These are phyloP conservation scores for Solanum bulbocastanum DNA, from an alignment of 257 asterid species.

Conservation along the genomic window DNA sequence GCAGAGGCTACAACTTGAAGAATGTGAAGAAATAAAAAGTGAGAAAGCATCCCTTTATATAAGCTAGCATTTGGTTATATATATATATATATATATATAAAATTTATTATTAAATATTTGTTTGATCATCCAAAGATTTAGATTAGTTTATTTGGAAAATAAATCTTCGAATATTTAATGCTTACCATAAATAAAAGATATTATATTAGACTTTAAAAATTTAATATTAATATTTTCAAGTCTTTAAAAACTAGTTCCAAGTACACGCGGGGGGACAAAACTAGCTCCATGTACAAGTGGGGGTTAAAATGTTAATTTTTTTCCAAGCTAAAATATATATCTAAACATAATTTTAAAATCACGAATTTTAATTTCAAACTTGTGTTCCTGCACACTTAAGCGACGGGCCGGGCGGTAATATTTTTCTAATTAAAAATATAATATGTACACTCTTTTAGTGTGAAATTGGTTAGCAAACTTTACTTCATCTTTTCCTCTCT, in stretches of 20 bases:
- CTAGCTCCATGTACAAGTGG: background rate
- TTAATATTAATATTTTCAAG: background rate
- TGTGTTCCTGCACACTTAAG: background rate
- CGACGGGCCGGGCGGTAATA: background rate
- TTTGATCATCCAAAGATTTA: background rate
- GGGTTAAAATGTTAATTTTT: background rate
- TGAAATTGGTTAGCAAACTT: background rate
- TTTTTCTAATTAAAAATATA: background rate
- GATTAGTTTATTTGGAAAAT: background rate
- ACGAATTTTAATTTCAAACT: background rate
- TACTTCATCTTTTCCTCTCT: background rate
- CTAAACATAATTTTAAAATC: background rate
- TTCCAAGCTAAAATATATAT: background rate
- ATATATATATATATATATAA: too few species aligned
- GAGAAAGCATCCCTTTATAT: background rate
- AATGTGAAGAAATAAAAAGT: background rate
- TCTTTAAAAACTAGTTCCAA: background rate
- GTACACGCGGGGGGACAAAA: background rate
- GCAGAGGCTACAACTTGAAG: background rate
- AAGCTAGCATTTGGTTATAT: background rate
- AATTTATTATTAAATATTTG: background rate
- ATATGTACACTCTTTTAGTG: background rate
- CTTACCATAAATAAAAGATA: background rate
- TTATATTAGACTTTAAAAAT: background rate
- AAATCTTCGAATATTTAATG: background rate